These are phyloP conservation scores for Diplosphaera chodatii DNA, from an alignment of 139 green algal genomes.

Conservation along the genomic window DNA sequence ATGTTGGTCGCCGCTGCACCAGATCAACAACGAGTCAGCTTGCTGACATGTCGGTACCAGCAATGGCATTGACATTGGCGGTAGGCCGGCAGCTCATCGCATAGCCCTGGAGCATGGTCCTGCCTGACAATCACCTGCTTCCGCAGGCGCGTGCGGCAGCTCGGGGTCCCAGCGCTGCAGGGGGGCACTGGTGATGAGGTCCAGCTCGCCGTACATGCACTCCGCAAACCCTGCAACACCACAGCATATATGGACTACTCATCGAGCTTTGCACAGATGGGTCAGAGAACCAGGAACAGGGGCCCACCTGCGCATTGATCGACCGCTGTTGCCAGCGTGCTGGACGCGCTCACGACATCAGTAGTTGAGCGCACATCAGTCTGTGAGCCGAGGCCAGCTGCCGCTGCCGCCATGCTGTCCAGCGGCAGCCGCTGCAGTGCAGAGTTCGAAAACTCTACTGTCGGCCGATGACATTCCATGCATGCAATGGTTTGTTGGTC, in stretches of 20 bases:
- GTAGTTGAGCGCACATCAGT: not conserved
- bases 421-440: not conserved
- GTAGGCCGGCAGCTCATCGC: not conserved
- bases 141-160: not conserved
- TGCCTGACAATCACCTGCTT: slow-evolving; percentile 5
- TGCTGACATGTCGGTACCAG: not conserved
- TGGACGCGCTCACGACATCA: slow-evolving; percentile 13
- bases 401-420: not conserved
- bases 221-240: slow-evolving; percentile 1
- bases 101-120: too few species aligned
- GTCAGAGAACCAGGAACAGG: too few species aligned
- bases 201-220: not conserved
- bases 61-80: too few species aligned
- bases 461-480: too few species aligned
- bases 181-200: not conserved
- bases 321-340: slow-evolving; percentile 1
- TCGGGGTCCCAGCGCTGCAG: slow-evolving; percentile 18
- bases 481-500: too few species aligned
- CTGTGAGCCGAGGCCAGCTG: too few species aligned
- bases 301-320: not conserved
- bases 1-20: slow-evolving; percentile 2
- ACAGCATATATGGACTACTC: not conserved
- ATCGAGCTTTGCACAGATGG: too few species aligned
- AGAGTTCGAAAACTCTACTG: not conserved
- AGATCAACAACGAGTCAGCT: not conserved